Conservation (phyloP, 176 grass and related monocot genomes). For the Carex cristatella region DNA sequence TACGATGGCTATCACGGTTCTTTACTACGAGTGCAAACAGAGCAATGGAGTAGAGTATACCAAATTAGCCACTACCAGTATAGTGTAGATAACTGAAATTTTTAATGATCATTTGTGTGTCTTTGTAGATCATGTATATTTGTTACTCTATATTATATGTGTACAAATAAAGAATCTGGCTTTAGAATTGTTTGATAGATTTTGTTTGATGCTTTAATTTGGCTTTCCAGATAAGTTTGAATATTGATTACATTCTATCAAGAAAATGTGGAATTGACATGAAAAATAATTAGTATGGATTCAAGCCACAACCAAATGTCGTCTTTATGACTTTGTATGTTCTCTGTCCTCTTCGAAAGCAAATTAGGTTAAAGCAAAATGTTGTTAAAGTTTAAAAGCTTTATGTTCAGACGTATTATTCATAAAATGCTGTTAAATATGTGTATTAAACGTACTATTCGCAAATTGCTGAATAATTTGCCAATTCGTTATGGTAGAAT, state of each 20-base stretch:
- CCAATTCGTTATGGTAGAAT: background rate
- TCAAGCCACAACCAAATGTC: background rate
- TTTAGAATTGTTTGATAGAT: background rate
- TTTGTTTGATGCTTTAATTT: background rate
- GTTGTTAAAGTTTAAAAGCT: too few relatives aligned
- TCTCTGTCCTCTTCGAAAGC: too few relatives aligned
- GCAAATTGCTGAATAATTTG: too few relatives aligned
- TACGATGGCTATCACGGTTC: background rate
- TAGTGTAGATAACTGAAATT: background rate
- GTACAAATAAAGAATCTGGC: background rate
- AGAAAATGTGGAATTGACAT: background rate
- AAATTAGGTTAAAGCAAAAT: too few relatives aligned
- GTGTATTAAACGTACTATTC: too few relatives aligned
- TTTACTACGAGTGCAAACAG: conserved; percentile 24
- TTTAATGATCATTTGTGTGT: background rate
- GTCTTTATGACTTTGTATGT: too few relatives aligned
- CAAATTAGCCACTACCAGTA: background rate
- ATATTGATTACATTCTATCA: background rate
- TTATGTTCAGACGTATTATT: too few relatives aligned
- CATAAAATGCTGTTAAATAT: too few relatives aligned
- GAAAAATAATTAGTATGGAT: background rate
- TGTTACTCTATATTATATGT: background rate
- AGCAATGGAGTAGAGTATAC: background rate
- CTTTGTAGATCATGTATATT: background rate
- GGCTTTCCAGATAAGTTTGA: too few relatives aligned